Conservation (phyloP, 2,329 filamentous ascomycete genomes). For the Colletotrichum nymphaeae region DNA sequence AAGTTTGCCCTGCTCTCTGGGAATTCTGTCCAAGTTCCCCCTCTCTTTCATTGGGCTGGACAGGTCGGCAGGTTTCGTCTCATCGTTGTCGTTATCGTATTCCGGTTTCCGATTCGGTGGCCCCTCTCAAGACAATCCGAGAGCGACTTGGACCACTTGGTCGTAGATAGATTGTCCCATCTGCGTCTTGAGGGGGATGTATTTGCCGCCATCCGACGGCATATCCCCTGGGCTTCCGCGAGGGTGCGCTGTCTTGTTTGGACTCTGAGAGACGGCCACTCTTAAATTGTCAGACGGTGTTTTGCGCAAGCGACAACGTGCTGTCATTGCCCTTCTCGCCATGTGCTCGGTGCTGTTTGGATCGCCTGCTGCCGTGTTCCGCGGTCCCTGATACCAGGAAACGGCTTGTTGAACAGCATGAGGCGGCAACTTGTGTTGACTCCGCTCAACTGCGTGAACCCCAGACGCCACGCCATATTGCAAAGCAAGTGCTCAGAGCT, state of each 20-base stretch:
- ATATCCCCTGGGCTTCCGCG: neutral
- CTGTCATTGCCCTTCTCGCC: neutral
- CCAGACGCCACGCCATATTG: constrained; percentile 13
- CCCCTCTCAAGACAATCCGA: neutral
- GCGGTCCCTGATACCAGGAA: constrained; percentile 6
- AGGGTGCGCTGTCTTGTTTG: constrained; percentile 20
- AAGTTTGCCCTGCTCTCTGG: constrained; percentile 12
- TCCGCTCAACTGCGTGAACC: constrained; percentile 4
- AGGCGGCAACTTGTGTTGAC: constrained; percentile 3
- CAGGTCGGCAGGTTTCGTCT: constrained; percentile 23
- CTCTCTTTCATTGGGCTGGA: neutral
- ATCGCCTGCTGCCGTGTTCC: constrained; percentile 2
- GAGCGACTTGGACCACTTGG: neutral
- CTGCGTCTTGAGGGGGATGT: neutral
- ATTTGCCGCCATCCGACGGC: constrained; percentile 25
- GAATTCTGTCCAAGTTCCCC: neutral
- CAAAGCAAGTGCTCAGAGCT: constrained; percentile 25
- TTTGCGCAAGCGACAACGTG: neutral
- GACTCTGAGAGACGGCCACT: neutral
- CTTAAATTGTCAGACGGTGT: neutral
- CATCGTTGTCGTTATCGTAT: neutral
- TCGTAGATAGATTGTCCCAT: constrained; percentile 10
- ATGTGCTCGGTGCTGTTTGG: neutral
- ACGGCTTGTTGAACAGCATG: neutral
- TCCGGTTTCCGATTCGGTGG: constrained; percentile 15